Conservation (phyloP, 1,284 basidiomycete species). For the Ustilago shanxiensis region DNA sequence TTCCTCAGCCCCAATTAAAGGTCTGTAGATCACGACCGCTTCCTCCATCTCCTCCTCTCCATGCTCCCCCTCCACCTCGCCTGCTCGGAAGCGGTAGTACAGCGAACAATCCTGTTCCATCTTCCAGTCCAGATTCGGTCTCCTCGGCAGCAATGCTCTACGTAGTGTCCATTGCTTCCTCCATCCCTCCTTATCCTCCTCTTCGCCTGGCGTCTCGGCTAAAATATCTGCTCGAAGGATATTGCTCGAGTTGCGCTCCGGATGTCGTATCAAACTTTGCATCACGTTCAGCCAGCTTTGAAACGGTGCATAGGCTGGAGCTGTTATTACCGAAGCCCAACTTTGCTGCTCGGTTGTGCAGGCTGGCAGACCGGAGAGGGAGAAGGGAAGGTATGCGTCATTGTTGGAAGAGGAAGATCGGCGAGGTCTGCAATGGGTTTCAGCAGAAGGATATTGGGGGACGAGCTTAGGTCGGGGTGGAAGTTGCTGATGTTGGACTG, state of each 20-base stretch:
- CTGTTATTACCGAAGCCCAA: constrained; percentile 42
- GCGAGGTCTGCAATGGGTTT: background rate
- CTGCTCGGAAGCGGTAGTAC: constrained; percentile 11
- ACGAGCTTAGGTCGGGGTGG: constrained; percentile 40
- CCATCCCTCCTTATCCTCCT: constrained; percentile 11
- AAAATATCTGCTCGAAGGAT: constrained; percentile 65
- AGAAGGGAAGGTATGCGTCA: background rate
- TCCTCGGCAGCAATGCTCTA: constrained; percentile 42
- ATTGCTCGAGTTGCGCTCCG: constrained; percentile 63
- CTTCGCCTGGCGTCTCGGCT: constrained; percentile 12
- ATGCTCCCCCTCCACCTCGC: background rate
- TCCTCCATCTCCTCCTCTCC: constrained; percentile 25
- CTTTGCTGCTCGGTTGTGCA: background rate
- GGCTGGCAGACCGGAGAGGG: constrained; percentile 7
- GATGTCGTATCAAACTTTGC: constrained; percentile 59
- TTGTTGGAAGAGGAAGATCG: background rate
- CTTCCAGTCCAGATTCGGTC: constrained; percentile 46
- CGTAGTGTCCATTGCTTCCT: constrained; percentile 35
- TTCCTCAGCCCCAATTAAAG: constrained; percentile 16
- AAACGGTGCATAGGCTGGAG: constrained; percentile 47
- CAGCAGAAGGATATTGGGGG: constrained; percentile 31
- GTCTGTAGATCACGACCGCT: constrained; percentile 46
- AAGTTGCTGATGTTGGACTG: constrained; percentile 39
- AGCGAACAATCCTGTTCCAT: constrained; percentile 54
- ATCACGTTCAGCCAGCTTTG: constrained; percentile 55